Evolutionary conservation across 2,329 filamentous ascomycete species (phyloP).

Genomic region (Parascedosporium putredinis): DNA sequence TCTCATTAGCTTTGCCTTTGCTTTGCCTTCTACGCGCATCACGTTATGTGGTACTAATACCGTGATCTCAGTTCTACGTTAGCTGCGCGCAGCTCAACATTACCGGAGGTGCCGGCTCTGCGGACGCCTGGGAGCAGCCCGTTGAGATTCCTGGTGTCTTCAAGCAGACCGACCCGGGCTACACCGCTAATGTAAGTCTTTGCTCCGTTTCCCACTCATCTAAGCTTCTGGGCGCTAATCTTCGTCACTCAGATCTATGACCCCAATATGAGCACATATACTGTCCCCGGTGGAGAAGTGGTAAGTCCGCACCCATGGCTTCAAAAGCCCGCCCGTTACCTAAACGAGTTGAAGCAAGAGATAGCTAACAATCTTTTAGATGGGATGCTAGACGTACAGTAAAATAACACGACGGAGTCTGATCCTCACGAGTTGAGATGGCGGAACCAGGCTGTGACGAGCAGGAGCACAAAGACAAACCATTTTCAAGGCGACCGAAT

Average conservation of each 20-base stretch:
- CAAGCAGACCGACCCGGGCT: constrained; percentile 32
- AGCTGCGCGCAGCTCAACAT: constrained; percentile 35
- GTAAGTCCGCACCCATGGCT: too few species aligned
- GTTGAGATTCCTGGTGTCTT: constrained; percentile 30
- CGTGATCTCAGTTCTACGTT: constrained; percentile 31
- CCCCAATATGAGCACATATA: constrained; percentile 22
- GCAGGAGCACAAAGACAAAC: too few species aligned
- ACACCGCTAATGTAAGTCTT: constrained; percentile 21
- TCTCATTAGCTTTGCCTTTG: too few species aligned
- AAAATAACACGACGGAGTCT: too few species aligned
- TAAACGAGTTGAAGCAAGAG: too few species aligned
- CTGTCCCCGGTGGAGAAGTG: constrained; percentile 19
- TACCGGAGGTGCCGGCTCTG: constrained; percentile 28
- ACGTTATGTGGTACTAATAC: constrained; percentile 7
- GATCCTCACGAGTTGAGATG: too few species aligned
- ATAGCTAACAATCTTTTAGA: neutral
- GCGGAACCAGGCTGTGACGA: neutral
- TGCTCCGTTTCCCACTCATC: neutral
- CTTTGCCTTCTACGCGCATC: too few species aligned
- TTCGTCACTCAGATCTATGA: constrained; percentile 18
- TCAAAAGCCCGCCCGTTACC: too few species aligned
- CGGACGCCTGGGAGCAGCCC: constrained; percentile 31
- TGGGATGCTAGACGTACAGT: constrained; percentile 2
- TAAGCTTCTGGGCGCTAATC: neutral
- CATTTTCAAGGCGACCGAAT: too few species aligned